phyloP scores from a whole-genome alignment of 2,329 filamentous ascomycete genomes.

The Coniochaeta ligniaria region DNA sequence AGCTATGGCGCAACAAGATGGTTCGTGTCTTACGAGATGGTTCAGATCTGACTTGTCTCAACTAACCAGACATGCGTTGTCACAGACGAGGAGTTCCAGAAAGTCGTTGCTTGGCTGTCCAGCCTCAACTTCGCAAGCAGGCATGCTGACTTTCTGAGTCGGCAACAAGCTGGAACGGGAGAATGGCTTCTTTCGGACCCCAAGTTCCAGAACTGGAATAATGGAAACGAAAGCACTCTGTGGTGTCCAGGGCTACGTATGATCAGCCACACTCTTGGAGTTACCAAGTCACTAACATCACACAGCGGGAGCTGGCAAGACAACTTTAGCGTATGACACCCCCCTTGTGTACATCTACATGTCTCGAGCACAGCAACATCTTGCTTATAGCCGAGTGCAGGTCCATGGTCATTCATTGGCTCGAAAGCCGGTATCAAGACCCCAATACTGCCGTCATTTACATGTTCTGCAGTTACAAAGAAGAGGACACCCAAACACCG shows the following conservation, averaged over 20 bases:
- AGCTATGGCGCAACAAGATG: neutral
- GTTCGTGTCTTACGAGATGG: neutral
- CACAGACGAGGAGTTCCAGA: neutral
- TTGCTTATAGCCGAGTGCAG: slow-evolving; percentile 16
- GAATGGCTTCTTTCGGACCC: slow-evolving; percentile 35
- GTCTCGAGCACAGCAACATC: slow-evolving; percentile 21
- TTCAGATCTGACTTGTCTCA: neutral
- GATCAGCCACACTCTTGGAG: slow-evolving; percentile 18
- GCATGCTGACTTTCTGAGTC: neutral
- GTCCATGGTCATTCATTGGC: neutral
- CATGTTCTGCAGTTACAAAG: slow-evolving; percentile 26
- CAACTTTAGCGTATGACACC: slow-evolving; percentile 23
- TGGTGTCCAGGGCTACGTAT: slow-evolving; percentile 10
- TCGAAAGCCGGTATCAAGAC: slow-evolving; percentile 22
- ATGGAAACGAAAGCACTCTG: slow-evolving; percentile 18
- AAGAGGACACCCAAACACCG: slow-evolving; percentile 22
- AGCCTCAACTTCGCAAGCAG: neutral
- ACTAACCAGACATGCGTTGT: neutral
- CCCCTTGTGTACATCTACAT: slow-evolving; percentile 20
- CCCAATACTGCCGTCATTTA: slow-evolving; percentile 33
- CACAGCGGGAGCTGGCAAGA: slow-evolving; percentile 42
- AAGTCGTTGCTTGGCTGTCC: neutral
- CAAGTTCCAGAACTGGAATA: slow-evolving; percentile 25
- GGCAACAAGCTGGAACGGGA: slow-evolving; percentile 24
- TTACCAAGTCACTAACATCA: neutral